Evolutionary conservation across 139 green algal species (phyloP), one percentile per base, ranked within the genome.

Genomic region (Picochlorum sp.): DNA sequence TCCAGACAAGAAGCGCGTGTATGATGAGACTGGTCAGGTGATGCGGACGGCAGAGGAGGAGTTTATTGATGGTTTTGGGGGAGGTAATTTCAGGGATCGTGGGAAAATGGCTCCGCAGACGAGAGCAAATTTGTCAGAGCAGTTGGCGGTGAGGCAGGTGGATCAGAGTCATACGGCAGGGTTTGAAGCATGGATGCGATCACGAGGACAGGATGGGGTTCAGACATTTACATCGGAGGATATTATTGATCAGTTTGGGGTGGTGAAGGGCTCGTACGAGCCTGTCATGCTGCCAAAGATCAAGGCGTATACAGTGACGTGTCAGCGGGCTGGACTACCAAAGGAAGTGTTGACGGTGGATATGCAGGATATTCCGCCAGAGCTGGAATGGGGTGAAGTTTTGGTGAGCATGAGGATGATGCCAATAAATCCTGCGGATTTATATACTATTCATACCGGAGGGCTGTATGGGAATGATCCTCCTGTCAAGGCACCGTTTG

Each of bases 161-260:
- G 51, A 67, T 9, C 68, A 81, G 52, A 87, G 76, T 46, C 86
- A 93, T 68, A 86, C 80, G 4, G 73, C 85, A 11, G 81, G 81
- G 16, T 92, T 92, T 64, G 86, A 90, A 79, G 89, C 89, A 15
- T 96, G 82, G 84, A 80, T 96, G 83, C 66, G 89, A 4, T 62
- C 82, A 0, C 69, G 90, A 1, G 89, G 87, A 11, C 57, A 73
- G 0, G 41, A 38, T 1, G 72, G 58, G 16, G 54, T 63, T 9
- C 61, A 73, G 37, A 54, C 90, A 2, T 92, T 85, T 73, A 91
- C 82, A 21, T 68, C 75, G 11, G 89, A 95, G 14, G 72, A 78
- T 20, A 66, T 79, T 13, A 63, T 79, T 4, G 72, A 74, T 11
- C 52, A 84, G 64, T 93, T 83, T 75, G 88, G 89, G 3, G 86